Evolutionary conservation across 108 stramenopile species (phyloP), one percentile per base, ranked within the genome.

Genomic region (Pseudonitzschia multistriata): DNA sequence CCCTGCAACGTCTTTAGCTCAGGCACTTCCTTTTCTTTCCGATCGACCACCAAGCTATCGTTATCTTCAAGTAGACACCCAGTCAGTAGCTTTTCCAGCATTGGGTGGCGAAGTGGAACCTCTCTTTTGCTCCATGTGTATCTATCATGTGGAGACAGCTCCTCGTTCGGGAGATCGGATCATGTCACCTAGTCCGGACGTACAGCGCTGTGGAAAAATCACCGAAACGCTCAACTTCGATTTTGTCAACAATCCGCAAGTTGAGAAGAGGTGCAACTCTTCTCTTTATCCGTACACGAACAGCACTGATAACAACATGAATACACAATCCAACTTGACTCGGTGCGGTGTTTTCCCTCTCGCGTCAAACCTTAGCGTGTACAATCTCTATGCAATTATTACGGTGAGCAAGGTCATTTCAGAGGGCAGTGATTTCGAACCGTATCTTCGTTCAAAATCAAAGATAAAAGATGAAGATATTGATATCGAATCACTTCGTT

Each of bases 341-440:
- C 79, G 91, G 3, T 95, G 94, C 73, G 94, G 94, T 30, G 79
- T 95, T 0, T 95, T 95, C 55, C 88, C 94, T 21, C 59, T 92
- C 30, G 89, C 91, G 21, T 85, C 88, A 21, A 83, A 86, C 53
- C 52, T 92, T 10, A 85, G 76, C 60, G 81, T 92, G 57, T 69
- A 85, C 52, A 87, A 91, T 81, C 77, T 95, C 1, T 92, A 88
- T 62, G 94, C 85, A 11, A 86, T 92, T 37, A 72, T 95, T 11
- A 76, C 88, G 11, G 91, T 95, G 17, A 77, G 90, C 39, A 95
- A 89, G 66, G 91, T 91, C 3, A 60, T 95, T 3, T 78, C 85
- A 11, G 89, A 86, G 2, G 83, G 76, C 14, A 55, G 49, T 34
- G 88, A 85, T 56, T 71, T 91, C 42, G 88, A 89, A 29, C 81